Evolutionary conservation across 805 yeast genomes (phyloP).

Genomic region (Kockiozyma suomiensis): DNA sequence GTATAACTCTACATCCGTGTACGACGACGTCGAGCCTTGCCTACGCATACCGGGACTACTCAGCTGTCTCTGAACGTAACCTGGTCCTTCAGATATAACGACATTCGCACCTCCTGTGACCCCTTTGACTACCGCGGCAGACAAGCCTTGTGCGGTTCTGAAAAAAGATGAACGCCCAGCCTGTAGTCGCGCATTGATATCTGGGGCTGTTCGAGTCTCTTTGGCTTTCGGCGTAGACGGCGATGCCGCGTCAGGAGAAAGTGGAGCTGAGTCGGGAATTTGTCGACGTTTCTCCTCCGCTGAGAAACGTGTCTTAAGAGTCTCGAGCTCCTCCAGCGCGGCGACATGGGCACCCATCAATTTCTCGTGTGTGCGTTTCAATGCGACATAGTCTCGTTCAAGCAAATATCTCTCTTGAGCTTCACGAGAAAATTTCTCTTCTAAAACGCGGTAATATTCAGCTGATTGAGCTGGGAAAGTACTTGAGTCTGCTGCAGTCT

Average conservation of each 20-base stretch:
- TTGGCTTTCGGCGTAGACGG: constrained; percentile 1
- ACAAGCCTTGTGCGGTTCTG: constrained; percentile 29
- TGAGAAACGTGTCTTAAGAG: constrained; percentile 20
- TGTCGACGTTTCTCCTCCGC: constrained; percentile 29
- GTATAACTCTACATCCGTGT: constrained; percentile 32
- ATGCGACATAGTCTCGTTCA: constrained; percentile 27
- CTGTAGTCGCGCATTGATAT: constrained; percentile 22
- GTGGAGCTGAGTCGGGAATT: background rate
- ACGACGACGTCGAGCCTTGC: constrained; percentile 10
- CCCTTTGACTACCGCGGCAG: constrained; percentile 33
- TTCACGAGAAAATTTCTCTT: constrained; percentile 32
- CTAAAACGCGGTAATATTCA: constrained; percentile 21
- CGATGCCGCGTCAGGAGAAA: background rate
- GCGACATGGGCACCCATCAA: constrained; percentile 20
- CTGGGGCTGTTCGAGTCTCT: background rate
- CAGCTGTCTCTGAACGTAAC: constrained; percentile 4
- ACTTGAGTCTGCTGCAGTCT: background rate
- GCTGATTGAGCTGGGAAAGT: background rate
- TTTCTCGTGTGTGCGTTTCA: constrained; percentile 30
- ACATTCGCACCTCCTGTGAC: constrained; percentile 33
- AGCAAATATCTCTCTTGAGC: constrained; percentile 32
- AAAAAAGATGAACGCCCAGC: constrained; percentile 27
- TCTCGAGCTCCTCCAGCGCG: constrained; percentile 18
- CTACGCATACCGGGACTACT: constrained; percentile 4
- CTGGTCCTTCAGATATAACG: constrained; percentile 21